Base-by-base conservation (phyloP, 139 green algal genomes). In the Picocystis salinarum region DNA sequence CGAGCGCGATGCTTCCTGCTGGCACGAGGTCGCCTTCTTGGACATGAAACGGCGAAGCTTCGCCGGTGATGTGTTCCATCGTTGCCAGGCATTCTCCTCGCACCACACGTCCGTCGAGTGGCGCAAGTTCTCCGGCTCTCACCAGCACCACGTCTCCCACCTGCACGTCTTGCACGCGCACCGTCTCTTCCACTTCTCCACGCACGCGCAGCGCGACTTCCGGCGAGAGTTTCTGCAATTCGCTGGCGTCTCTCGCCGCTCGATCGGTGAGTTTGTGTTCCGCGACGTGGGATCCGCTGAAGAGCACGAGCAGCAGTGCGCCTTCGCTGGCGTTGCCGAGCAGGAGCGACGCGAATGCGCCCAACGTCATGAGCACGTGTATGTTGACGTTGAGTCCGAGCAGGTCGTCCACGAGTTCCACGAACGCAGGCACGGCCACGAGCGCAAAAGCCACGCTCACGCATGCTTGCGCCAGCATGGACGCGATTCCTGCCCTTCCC, bases 31-130 rank as follows among this genome's bases (percentile, higher is more conserved):
- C 62, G 3, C 62, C 62, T n/a, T 46, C 24, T 17, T 27, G 23
- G 29, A 56, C 55, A 22, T 28, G 11, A 31, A 51, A 19, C 3
- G 64, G 64, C 39, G 49, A 22, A 7, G 62, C 33, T 30, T 73
- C 64, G 13, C 64, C 64, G 6, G 64, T 73, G 29, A 73, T 50
- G 48, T 73, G 60, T 39, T 73, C 59, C 9, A 60, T 36, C 15
- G 36, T 58, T 13, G 66, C 45, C 6, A 42, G 27, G 10, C 50
- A 52, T 11, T n/a, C 40, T 28, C 63, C 63, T 29, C 42, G 23
- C 19, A 55, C 36, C 12, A 70, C 59, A 4, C 27, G 22, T 27
- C 61, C 61, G 45, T 70, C 61, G 10, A 70, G 20, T 12, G 61
- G 61, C 5, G 68, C 59, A n/a, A 46, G 33, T 20, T 56, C 17